phyloP scores from a whole-genome alignment of 768 basidiomycete genomes.

The Gymnopilus dilepis region DNA sequence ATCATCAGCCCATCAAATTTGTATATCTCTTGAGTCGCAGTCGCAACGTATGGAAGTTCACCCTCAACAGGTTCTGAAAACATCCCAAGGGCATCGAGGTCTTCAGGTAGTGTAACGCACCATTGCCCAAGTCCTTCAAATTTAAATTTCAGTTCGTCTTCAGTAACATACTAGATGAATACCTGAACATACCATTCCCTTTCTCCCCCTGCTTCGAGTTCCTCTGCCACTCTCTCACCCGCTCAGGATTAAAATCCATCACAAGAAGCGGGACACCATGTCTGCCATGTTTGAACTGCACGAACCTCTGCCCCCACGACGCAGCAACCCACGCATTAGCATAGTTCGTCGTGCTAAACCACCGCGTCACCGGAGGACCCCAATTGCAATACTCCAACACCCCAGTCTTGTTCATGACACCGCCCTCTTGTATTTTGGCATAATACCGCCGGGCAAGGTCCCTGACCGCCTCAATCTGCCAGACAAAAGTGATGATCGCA shows the following conservation, averaged over 20 bases:
- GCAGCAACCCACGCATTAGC: not conserved
- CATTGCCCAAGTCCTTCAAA: not conserved
- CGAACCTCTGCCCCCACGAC: not conserved
- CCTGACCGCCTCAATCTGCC: conserved; percentile 33
- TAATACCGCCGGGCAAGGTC: conserved; percentile 15
- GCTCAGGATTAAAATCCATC: not conserved
- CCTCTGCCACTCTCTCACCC: not conserved
- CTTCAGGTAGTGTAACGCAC: not conserved
- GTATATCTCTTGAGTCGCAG: conserved; percentile 13
- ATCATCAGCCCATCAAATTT: conserved; percentile 40
- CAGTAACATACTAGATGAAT: not conserved
- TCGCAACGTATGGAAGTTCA: conserved; percentile 33
- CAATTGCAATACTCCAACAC: conserved; percentile 35
- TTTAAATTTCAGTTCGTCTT: no score
- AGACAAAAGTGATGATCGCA: conserved; percentile 33
- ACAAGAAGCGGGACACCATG: not conserved
- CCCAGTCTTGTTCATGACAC: no score
- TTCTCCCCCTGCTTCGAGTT: not conserved
- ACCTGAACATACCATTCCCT: not conserved
- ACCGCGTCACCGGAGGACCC: conserved; percentile 40
- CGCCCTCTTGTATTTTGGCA: no score
- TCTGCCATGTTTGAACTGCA: not conserved
- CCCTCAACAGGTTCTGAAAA: conserved; percentile 34
- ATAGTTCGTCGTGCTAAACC: conserved; percentile 29
- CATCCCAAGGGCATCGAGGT: conserved; percentile 14